phyloP scores from a whole-genome alignment of 306 rosid genomes.

The Styphnolobium japonicum region DNA sequence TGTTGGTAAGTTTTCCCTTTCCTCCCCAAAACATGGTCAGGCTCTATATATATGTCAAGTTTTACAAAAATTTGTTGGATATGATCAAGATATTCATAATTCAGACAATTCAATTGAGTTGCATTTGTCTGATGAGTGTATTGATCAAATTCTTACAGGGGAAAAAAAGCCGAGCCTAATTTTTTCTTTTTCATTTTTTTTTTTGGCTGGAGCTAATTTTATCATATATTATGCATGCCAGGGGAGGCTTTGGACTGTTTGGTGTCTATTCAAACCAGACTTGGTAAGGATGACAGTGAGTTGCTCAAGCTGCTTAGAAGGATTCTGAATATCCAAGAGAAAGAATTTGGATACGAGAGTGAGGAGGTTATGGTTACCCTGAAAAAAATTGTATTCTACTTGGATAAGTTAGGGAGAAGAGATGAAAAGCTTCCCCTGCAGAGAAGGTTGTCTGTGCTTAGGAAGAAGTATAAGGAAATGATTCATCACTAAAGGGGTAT shows the following conservation, averaged over 20 bases:
- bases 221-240: constrained; percentile 36
- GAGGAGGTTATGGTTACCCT: constrained; percentile 68
- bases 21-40: not conserved
- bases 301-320: constrained; percentile 62
- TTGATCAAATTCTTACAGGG: not conserved
- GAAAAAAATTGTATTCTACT: constrained; percentile 62
- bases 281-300: constrained; percentile 49
- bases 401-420: constrained; percentile 69
- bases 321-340: constrained; percentile 75
- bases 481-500: constrained; percentile 38
- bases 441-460: constrained; percentile 63
- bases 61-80: not conserved
- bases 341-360: constrained; percentile 68
- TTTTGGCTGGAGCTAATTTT: not conserved
- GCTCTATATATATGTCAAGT: not conserved
- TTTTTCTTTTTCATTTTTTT: too few species aligned
- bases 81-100: not conserved
- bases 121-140: not conserved
- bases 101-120: not conserved
- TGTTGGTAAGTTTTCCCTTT: constrained; percentile 55
- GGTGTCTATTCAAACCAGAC: constrained; percentile 74
- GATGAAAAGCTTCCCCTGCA: constrained; percentile 61
- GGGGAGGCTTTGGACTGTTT: constrained; percentile 91
- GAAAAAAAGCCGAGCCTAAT: not conserved
- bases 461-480: constrained; percentile 64